phyloP scores from a whole-genome alignment of 2,329 filamentous ascomycete genomes.

The Hypoxylon rubiginosum region DNA sequence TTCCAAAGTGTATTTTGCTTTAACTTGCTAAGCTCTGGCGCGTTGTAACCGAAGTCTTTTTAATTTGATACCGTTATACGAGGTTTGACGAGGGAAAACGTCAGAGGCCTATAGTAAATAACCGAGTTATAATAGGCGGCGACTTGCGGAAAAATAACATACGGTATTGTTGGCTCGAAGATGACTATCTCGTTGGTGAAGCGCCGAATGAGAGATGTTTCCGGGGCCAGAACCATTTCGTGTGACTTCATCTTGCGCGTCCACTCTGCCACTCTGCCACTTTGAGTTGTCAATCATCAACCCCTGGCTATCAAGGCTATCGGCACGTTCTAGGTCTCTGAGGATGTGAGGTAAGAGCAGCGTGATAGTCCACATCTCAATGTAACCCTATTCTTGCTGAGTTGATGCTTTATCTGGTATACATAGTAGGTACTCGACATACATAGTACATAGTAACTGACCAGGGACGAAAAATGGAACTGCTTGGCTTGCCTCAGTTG shows the following conservation, averaged over 20 bases:
- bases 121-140: constrained; percentile 15
- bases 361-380: not conserved
- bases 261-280: too few species aligned
- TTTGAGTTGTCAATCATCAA: constrained; percentile 14
- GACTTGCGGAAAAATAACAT: not conserved
- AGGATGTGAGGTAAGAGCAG: not conserved
- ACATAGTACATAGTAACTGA: too few species aligned
- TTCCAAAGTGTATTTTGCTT: not conserved
- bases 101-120: constrained; percentile 24
- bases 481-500: constrained; percentile 2
- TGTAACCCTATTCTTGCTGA: constrained; percentile 5
- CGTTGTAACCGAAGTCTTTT: not conserved
- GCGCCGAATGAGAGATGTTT: constrained; percentile 19
- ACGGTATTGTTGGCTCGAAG: not conserved
- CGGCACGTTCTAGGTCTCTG: not conserved
- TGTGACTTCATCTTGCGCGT: constrained; percentile 21
- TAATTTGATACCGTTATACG: not conserved
- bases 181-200: constrained; percentile 7
- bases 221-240: constrained; percentile 1
- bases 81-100: constrained; percentile 14
- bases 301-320: not conserved
- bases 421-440: not conserved
- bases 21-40: not conserved
- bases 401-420: not conserved
- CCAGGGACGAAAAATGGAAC: not conserved